A percentile compares a stretch with the other conserved stretches of the same genome.
Conservation (phyloP, 805 yeast genomes). For the Jamesozyma rosinii region DNA sequence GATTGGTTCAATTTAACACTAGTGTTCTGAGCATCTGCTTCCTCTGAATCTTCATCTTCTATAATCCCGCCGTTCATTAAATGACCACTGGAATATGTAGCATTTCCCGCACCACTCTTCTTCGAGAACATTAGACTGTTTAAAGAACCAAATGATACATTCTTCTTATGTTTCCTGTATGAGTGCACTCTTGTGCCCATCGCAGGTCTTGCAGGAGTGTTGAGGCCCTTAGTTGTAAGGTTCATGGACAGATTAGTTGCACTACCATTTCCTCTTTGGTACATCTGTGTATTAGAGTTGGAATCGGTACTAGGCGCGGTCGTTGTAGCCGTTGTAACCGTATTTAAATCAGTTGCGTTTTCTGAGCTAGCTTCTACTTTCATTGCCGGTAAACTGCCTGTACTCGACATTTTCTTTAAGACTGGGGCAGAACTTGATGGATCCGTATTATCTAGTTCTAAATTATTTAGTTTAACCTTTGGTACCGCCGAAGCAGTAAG, state of each 20-base stretch:
- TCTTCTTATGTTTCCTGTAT: conserved; percentile 27
- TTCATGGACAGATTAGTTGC: conserved; percentile 14
- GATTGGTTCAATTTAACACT: conserved; percentile 25
- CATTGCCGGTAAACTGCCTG: conserved; percentile 11
- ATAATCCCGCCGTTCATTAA: conserved; percentile 25
- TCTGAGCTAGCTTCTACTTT: neutral
- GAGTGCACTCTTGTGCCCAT: conserved; percentile 19
- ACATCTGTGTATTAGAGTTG: conserved; percentile 7
- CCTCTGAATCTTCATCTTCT: conserved; percentile 24
- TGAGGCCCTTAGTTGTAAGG: neutral
- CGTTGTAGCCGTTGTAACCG: neutral
- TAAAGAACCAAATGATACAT: conserved; percentile 29
- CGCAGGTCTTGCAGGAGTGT: neutral
- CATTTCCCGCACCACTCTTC: conserved; percentile 17
- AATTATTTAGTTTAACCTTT: conserved; percentile 4
- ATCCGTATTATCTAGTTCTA: conserved; percentile 4
- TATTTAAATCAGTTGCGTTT: too few relatives aligned
- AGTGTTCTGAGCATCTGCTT: conserved; percentile 11
- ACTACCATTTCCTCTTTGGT: conserved; percentile 19
- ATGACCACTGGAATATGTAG: conserved; percentile 18
- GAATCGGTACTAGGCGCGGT: neutral
- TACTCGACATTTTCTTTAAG: conserved; percentile 10
- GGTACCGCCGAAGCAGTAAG: neutral
- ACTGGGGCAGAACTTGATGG: neutral
- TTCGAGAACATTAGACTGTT: conserved; percentile 30